Evolutionary conservation across 352 stramenopile genomes (phyloP).

Genomic region (Globisporangium abappressorium): DNA sequence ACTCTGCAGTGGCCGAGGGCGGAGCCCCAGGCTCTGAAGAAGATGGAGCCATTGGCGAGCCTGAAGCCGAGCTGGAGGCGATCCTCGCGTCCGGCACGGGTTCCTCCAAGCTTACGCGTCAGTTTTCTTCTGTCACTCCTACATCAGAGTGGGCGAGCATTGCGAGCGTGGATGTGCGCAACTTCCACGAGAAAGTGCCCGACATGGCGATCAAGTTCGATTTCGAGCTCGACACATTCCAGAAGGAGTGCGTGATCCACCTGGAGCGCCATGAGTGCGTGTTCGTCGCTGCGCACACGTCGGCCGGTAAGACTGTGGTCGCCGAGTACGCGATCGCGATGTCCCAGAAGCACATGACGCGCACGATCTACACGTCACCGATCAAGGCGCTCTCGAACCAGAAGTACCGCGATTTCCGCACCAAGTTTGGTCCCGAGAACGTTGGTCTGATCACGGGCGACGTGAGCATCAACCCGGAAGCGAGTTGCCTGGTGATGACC

Average conservation of each 20-base stretch:
- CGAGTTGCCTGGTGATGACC: constrained; percentile 98
- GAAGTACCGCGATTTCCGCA: constrained; percentile 97
- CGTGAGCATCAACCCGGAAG: constrained; percentile 94
- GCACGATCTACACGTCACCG: constrained; percentile 97
- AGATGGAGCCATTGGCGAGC: constrained; percentile 21
- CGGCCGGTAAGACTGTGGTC: constrained; percentile 96
- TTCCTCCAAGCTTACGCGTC: background rate
- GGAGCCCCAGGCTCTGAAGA: background rate
- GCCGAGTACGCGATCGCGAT: constrained; percentile 98
- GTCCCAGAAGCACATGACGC: constrained; percentile 87
- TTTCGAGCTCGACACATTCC: constrained; percentile 94
- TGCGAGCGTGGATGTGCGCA: constrained; percentile 65
- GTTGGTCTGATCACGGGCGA: constrained; percentile 98
- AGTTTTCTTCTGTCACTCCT: constrained; percentile 19
- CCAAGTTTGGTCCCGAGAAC: constrained; percentile 91
- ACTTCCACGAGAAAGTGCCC: constrained; percentile 81
- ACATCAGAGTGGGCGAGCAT: constrained; percentile 75
- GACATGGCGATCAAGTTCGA: constrained; percentile 80
- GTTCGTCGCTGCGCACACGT: constrained; percentile 97
- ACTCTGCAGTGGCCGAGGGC: background rate
- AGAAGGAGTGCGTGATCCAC: constrained; percentile 95
- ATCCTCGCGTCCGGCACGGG: constrained; percentile 29
- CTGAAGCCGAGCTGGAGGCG: constrained; percentile 50
- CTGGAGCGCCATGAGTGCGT: constrained; percentile 93
- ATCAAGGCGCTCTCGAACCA: constrained; percentile 99